A percentile compares a stretch with the other conserved stretches of the same genome.
These are phyloP conservation scores for Mycena galericulata DNA, from an alignment of 768 basidiomycete genomes.

Conservation along the genomic window DNA sequence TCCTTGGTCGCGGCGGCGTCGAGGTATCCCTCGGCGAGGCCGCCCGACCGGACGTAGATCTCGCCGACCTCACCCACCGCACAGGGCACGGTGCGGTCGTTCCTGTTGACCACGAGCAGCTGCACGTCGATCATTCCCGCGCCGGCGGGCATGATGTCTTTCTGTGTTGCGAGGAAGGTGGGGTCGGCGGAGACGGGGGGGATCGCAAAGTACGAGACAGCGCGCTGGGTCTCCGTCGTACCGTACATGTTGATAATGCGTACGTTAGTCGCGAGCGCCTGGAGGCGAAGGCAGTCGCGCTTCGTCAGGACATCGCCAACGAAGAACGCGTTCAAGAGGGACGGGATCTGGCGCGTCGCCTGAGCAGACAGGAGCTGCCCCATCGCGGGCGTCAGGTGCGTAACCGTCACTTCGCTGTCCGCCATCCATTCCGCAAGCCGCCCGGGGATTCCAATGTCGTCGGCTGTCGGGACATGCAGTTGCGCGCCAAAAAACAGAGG, in stretches of 20 bases:
- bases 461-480: slow-evolving; percentile 94
- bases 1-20: slow-evolving; percentile 84
- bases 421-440: slow-evolving; percentile 99
- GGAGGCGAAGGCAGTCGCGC: slow-evolving; percentile 94
- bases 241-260: slow-evolving; percentile 99
- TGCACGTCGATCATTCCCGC: slow-evolving; percentile 98
- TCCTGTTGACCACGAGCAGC: slow-evolving; percentile 93
- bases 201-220: slow-evolving; percentile 96
- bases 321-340: slow-evolving; percentile 93
- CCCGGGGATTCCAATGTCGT: slow-evolving; percentile 97
- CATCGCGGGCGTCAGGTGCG: slow-evolving; percentile 99
- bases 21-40: slow-evolving; percentile 94
- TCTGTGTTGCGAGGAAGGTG: slow-evolving; percentile 93
- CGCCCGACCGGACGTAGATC: slow-evolving; percentile 97
- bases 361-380: slow-evolving; percentile 92
- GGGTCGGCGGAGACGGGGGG: slow-evolving; percentile 86
- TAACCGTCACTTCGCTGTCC: slow-evolving; percentile 89
- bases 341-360: slow-evolving; percentile 87
- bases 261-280: slow-evolving; percentile 92
- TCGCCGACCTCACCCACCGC: slow-evolving; percentile 98
- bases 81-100: slow-evolving; percentile 86
- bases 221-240: slow-evolving; percentile 98
- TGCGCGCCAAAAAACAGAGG: slow-evolving; percentile 97
- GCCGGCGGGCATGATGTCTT: slow-evolving; percentile 98
- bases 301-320: slow-evolving; percentile 99